Evolutionary conservation across 1,284 basidiomycete species (phyloP).

Genomic region (Anthracocystis walkeri): DNA sequence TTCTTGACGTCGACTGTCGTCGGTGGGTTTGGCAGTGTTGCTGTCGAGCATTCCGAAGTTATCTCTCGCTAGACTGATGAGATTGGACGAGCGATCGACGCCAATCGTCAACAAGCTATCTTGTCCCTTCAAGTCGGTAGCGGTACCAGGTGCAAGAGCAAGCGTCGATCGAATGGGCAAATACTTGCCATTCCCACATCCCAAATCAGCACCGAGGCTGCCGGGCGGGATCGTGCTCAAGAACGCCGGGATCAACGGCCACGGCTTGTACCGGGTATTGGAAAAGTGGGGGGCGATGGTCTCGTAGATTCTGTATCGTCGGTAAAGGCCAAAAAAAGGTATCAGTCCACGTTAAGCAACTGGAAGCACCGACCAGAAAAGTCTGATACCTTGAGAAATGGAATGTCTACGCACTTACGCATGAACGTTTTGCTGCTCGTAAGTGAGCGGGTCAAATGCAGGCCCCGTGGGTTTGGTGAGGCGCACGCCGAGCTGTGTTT

Average conservation of each 20-base stretch:
- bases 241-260: conserved; percentile 90
- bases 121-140: conserved; percentile 3
- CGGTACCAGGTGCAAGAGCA: neutral
- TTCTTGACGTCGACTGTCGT: conserved; percentile 43
- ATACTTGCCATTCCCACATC: conserved; percentile 98
- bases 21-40: neutral
- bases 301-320: conserved; percentile 77
- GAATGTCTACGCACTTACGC: conserved; percentile 56
- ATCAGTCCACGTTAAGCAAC: conserved; percentile 7
- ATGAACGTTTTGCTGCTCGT: conserved; percentile 67
- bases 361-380: neutral
- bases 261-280: conserved; percentile 95
- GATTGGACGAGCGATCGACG: conserved; percentile 80
- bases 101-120: conserved; percentile 59
- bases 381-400: too few species aligned
- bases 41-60: conserved; percentile 46
- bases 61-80: conserved; percentile 52
- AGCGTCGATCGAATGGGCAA: conserved; percentile 71
- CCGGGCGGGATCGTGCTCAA: conserved; percentile 80
- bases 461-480: conserved; percentile 22
- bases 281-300: conserved; percentile 92
- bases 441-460: conserved; percentile 48
- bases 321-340: neutral
- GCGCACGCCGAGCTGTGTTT: conserved; percentile 19
- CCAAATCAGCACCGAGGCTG: conserved; percentile 90